These are phyloP conservation scores for Ambrosia artemisiifolia DNA, from an alignment of 129 eudicot genomes.

Conservation along the genomic window DNA sequence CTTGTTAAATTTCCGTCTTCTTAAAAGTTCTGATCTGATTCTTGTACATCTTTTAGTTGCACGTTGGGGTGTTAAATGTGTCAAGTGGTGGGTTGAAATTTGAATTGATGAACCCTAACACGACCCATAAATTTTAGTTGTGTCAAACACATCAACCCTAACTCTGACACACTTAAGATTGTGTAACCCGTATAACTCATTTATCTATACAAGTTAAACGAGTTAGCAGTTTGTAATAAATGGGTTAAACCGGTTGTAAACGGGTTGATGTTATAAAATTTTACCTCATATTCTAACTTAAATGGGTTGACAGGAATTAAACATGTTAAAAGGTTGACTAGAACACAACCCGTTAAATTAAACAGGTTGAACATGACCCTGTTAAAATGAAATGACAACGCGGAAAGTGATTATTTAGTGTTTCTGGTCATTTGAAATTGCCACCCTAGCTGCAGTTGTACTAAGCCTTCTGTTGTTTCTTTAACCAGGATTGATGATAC, in stretches of 20 bases:
- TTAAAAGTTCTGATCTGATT: neutral
- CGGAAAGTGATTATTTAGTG: too few relatives aligned
- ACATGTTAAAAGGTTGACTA: too few relatives aligned
- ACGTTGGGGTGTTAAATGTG: neutral
- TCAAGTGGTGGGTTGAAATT: neutral
- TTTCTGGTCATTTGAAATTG: neutral
- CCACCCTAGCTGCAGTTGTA: neutral
- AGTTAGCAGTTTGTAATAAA: neutral
- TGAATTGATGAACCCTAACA: neutral
- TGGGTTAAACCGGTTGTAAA: too few relatives aligned
- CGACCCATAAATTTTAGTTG: neutral
- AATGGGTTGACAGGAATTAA: too few relatives aligned
- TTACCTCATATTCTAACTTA: too few relatives aligned
- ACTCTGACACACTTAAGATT: neutral
- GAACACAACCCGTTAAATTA: too few relatives aligned
- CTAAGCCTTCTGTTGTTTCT: neutral
- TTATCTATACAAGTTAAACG: neutral
- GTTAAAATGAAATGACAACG: too few relatives aligned
- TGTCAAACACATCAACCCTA: neutral
- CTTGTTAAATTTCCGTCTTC: neutral
- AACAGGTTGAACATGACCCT: too few relatives aligned
- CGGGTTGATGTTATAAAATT: too few relatives aligned
- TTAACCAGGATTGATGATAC: conserved; percentile 1
- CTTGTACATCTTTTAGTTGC: neutral
- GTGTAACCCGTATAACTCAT: neutral